Percentiles rank a stretch among this genome's conserved stretches.
Evolutionary conservation across 768 basidiomycete genomes (phyloP).

Genomic region (Suillus variegatus): DNA sequence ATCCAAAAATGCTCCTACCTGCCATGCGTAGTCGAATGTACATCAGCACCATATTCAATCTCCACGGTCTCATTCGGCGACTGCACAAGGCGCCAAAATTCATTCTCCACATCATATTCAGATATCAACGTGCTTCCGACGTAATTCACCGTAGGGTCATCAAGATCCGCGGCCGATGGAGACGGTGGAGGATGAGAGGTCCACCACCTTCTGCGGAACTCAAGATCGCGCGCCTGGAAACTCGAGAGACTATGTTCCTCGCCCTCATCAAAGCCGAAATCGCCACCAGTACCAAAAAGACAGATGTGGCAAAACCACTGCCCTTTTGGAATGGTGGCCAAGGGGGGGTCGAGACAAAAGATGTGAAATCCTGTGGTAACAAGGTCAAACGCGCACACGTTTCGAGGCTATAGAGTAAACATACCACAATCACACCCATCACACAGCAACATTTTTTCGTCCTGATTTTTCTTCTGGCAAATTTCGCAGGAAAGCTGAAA

Average conservation of each 20-base stretch:
- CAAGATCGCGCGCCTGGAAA: constrained; percentile 88
- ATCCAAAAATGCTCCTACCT: constrained; percentile 57
- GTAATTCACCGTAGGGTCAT: constrained; percentile 54
- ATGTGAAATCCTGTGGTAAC: constrained; percentile 82
- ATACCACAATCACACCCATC: constrained; percentile 83
- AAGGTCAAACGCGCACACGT: constrained; percentile 15
- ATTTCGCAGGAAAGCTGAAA: constrained; percentile 86
- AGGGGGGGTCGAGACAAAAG: constrained; percentile 93
- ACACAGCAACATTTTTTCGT: constrained; percentile 89
- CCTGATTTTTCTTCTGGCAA: constrained; percentile 86
- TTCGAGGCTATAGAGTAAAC: constrained; percentile 21
- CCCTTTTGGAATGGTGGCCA: constrained; percentile 82
- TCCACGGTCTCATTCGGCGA: constrained; percentile 90
- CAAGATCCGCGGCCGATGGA: constrained; percentile 32
- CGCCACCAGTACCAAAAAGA: constrained; percentile 87
- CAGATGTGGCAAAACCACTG: constrained; percentile 97
- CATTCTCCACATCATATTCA: constrained; percentile 89
- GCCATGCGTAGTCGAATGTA: constrained; percentile 96
- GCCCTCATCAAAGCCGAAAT: constrained; percentile 98
- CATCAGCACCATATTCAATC: constrained; percentile 98
- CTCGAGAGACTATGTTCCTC: constrained; percentile 91
- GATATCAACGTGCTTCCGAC: constrained; percentile 68
- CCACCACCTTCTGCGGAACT: constrained; percentile 91
- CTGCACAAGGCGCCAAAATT: constrained; percentile 97
- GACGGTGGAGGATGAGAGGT: constrained; percentile 64